A percentile compares a stretch with the other conserved stretches of the same genome.
These are phyloP conservation scores for Emericellopsis cladophorae DNA, from an alignment of 2,329 filamentous ascomycete genomes.

Conservation along the genomic window DNA sequence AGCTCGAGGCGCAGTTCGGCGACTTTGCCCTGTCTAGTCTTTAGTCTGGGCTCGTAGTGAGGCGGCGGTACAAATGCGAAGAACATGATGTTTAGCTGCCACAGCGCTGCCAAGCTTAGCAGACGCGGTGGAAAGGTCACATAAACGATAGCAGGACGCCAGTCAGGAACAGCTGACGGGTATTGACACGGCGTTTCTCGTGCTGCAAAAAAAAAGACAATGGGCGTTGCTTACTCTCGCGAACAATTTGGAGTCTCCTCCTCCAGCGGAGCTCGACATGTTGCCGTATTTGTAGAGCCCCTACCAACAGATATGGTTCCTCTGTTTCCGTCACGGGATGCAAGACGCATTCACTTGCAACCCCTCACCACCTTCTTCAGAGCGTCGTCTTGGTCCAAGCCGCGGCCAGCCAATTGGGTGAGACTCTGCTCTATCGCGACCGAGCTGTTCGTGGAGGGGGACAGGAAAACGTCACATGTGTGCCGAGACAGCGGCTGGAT, in stretches of 20 bases:
- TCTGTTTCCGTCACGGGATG: slow-evolving; percentile 1
- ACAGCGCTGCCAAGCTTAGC: background rate
- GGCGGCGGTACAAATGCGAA: slow-evolving; percentile 37
- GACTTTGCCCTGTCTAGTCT: slow-evolving; percentile 81
- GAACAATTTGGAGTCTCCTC: slow-evolving; percentile 98
- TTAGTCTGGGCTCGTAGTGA: slow-evolving; percentile 35
- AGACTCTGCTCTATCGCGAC: background rate
- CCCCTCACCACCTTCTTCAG: slow-evolving; percentile 1
- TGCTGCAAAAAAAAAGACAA: background rate
- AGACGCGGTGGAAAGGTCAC: background rate
- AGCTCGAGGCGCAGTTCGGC: slow-evolving; percentile 92
- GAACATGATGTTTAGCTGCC: slow-evolving; percentile 26
- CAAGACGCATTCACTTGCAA: slow-evolving; percentile 1
- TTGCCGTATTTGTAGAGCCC: slow-evolving; percentile 10
- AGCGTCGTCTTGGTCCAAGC: background rate
- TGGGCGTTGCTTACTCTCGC: slow-evolving; percentile 59
- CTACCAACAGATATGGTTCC: background rate
- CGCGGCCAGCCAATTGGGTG: slow-evolving; percentile 3
- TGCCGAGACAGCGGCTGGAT: background rate
- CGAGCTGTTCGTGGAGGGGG: slow-evolving; percentile 1
- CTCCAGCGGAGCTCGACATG: slow-evolving; percentile 45
- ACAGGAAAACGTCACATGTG: slow-evolving; percentile 1
- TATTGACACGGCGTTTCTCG: slow-evolving; percentile 6
- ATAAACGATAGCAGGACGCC: background rate
- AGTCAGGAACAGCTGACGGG: background rate